Evolutionary conservation across 345 rosid species (phyloP).

Genomic region (Diplotaxis tenuifolia): DNA sequence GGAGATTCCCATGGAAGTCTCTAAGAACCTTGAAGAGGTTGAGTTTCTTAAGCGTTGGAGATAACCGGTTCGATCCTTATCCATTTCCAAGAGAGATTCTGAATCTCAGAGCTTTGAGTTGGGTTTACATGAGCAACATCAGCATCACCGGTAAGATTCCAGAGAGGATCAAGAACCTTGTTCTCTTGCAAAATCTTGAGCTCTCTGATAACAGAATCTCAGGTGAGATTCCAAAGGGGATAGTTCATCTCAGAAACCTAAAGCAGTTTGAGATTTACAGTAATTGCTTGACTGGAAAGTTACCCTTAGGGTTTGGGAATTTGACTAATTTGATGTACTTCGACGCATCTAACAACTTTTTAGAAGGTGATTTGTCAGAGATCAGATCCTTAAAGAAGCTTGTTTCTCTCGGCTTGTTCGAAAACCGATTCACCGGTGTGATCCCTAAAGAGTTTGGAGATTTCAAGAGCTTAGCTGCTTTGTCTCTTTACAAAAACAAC

Average conservation of each 20-base stretch:
- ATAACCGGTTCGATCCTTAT: conserved; percentile 50
- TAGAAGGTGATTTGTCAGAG: conserved; percentile 67
- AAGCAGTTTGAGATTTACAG: conserved; percentile 72
- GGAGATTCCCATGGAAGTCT: conserved; percentile 71
- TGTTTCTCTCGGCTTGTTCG: conserved; percentile 54
- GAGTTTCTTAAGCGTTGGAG: conserved; percentile 69
- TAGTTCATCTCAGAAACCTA: conserved; percentile 47
- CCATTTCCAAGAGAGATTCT: conserved; percentile 61
- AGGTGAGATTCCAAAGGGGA: conserved; percentile 62
- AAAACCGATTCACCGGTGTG: conserved; percentile 64
- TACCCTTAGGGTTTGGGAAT: conserved; percentile 63
- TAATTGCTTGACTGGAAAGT: conserved; percentile 56
- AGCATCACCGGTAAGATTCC: conserved; percentile 77
- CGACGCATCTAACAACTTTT: conserved; percentile 59
- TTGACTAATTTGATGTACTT: conserved; percentile 49
- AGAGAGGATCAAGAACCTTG: conserved; percentile 53
- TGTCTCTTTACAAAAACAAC: conserved; percentile 64
- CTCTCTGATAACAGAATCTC: conserved; percentile 56
- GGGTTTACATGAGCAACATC: conserved; percentile 71
- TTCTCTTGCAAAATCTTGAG: conserved; percentile 58
- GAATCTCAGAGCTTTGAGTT: conserved; percentile 50
- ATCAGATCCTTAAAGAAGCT: conserved; percentile 48
- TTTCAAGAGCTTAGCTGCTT: conserved; percentile 47
- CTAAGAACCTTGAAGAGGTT: conserved; percentile 49
- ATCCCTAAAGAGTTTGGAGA: conserved; percentile 68